Conservation (phyloP, 2,329 filamentous ascomycete genomes). For the Incumbomyces delicatus region DNA sequence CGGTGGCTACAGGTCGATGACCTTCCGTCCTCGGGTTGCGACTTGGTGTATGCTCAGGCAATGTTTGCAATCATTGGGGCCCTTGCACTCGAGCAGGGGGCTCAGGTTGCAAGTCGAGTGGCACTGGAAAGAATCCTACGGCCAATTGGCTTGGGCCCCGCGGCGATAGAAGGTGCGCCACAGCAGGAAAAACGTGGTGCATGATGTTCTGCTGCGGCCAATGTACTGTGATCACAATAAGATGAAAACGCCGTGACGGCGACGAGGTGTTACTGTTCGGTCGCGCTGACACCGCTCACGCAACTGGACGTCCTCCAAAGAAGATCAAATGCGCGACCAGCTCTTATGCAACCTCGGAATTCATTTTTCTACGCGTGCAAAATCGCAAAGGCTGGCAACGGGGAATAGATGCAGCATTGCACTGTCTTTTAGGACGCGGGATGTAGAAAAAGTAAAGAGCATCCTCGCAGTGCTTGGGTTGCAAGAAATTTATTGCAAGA, state of each 20-base stretch:
- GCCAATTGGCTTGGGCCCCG: constrained; percentile 33
- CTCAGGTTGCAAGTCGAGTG: constrained; percentile 62
- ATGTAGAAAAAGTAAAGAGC: constrained; percentile 30
- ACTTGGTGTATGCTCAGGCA: constrained; percentile 64
- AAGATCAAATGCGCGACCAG: constrained; percentile 53
- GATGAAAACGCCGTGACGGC: too few species aligned
- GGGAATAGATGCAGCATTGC: constrained; percentile 57
- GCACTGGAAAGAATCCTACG: constrained; percentile 66
- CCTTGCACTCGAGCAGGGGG: constrained; percentile 77
- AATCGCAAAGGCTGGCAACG: constrained; percentile 58
- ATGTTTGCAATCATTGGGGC: constrained; percentile 83
- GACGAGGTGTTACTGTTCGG: constrained; percentile 44
- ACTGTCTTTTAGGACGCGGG: constrained; percentile 79
- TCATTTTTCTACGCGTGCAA: constrained; percentile 48
- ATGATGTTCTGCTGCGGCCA: background rate
- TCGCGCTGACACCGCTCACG: constrained; percentile 78
- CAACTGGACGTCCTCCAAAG: constrained; percentile 41
- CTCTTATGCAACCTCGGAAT: constrained; percentile 56
- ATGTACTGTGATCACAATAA: too few species aligned
- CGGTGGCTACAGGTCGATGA: constrained; percentile 47
- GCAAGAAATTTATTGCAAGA: constrained; percentile 1
- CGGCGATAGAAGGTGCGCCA: background rate
- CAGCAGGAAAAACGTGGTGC: background rate
- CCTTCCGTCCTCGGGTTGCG: constrained; percentile 60
- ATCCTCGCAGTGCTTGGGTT: constrained; percentile 16